Base-by-base conservation (phyloP, 495 filamentous ascomycete genomes). In the Aspergillus carlsbadensis region DNA sequence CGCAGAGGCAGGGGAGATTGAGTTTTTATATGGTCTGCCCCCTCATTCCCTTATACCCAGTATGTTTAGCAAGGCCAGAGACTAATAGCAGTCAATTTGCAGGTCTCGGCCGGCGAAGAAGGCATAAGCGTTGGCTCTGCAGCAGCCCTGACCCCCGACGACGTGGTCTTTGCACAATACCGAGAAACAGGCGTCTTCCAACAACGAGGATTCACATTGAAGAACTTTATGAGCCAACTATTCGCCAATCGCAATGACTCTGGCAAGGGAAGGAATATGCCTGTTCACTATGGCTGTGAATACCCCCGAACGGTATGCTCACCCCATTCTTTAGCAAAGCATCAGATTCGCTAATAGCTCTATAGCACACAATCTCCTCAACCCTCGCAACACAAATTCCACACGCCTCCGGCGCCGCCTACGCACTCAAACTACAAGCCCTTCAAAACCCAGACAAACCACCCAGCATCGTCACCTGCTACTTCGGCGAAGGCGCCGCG, bases 401-500 rank as follows among this genome's bases (percentile, higher is more conserved):
- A 5, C 95, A 99, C 68, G 92, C 94, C 0, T 79, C 92, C 6
- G 94, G 94, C 2, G 91, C 94, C 22, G 94, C 95, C 1, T 98
- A 98, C 65, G 94, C 92, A 2, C 76, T 97, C 22, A 98, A 98
- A 72, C 77, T 96, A 41, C 90, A 94, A 67, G 81, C 84, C 39
- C 76, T 87, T 35, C 85, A 87, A 60, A 84, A 93, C 62, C 89
- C 89, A 0, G 80, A 80, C 52, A 65, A 71, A 4, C 77, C 84
- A 10, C 81, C 84, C 6, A 78, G 90, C 8, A 82, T 98, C 3
- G 90, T 88, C 20, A 88, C 87, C 3, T 94, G 90, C 65, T 98
- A 93, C 71, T 98, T 99, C 62, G 94, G 94, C 48, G 94, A 99
- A 79, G 94, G 94, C n/a, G 95, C 95, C 11, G 95, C 94, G 13